These are phyloP conservation scores for Orobanche coerulescens DNA, from an alignment of 257 asterid species.

Conservation along the genomic window DNA sequence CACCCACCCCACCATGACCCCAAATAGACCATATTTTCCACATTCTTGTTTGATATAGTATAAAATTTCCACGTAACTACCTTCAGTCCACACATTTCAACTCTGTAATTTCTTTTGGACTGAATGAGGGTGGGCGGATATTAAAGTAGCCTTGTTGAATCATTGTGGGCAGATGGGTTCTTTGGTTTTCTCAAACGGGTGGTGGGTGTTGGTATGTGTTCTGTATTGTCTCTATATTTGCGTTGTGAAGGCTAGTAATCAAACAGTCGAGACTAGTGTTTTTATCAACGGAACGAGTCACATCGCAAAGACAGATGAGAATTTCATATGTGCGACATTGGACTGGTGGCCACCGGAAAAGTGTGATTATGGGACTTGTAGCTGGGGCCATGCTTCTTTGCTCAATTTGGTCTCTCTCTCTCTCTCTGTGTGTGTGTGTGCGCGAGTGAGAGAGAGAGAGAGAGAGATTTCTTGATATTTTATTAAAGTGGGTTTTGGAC, in stretches of 20 bases:
- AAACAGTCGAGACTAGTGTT: conserved; percentile 33
- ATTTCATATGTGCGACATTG: conserved; percentile 75
- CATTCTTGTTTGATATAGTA: not conserved
- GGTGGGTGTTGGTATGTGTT: conserved; percentile 18
- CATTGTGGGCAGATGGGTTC: conserved; percentile 29
- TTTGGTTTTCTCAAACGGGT: conserved; percentile 4
- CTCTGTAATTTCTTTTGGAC: not conserved
- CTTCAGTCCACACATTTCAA: not conserved
- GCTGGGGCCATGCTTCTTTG: conserved; percentile 76
- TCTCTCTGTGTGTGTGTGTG: conserved; percentile 6
- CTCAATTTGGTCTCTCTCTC: conserved; percentile 60
- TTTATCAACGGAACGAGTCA: conserved; percentile 35
- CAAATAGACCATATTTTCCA: not conserved
- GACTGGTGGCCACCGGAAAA: conserved; percentile 96
- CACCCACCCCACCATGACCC: too few relatives aligned
- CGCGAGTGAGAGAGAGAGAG: too few relatives aligned
- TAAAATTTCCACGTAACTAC: too few relatives aligned
- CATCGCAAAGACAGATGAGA: conserved; percentile 49
- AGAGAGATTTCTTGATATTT: conserved; percentile 6
- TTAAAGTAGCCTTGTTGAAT: not conserved
- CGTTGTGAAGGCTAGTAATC: conserved; percentile 21
- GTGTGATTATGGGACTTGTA: conserved; percentile 78
- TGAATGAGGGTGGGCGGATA: not conserved
- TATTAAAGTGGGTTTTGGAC: not conserved
- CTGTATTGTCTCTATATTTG: not conserved